Evolutionary conservation across 768 basidiomycete genomes (phyloP), one percentile per base, ranked within the genome.

Genomic region (Lyophyllum semitale): DNA sequence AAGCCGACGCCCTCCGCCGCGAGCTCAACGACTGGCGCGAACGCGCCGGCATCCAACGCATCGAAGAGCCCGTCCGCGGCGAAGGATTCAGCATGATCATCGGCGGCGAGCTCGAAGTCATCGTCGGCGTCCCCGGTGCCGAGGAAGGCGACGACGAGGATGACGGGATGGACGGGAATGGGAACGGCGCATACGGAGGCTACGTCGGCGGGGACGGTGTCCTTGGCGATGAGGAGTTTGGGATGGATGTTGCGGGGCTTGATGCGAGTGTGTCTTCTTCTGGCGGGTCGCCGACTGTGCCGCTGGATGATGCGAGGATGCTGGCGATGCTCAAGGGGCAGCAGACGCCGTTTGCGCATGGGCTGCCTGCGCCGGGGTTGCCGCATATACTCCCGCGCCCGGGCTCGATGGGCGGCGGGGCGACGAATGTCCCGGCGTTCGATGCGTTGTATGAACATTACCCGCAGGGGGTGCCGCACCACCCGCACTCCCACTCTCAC

Each of bases 1-100:
- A 98, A 73, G 77, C 91, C 20, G 93, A 96, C 70, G 87, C 88
- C 8, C 85, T 98, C 58, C 84, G 95, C 48, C 82, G 86, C 45
- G 94, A 99, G 70, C 79, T 98, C 64, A 97, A 98, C 73, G 91
- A 95, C 58, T 97, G 95, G 91, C 88, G 94, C 54, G 84, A 85
- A 59, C 84, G 89, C 46, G 83, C 84, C 23, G 85, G 81, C 23
- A 80, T 94, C 52, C 84, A 85, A 23, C 81, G 80, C 59, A 77
- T 86, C 55, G 89, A 92, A 43, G 89, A 93, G 65, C 87, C 89
- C 18, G 71, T 83, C 40, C 80, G 90, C 57, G 80, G 85, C 26
- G 86, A 91, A 29, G 88, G 80, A 30, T 91, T 93, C 69, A 71
- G 77, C 33, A 84, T 88, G 81, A 79, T 91, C 41, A 75, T 90